Evolutionary conservation across 495 filamentous ascomycete genomes (phyloP).

Genomic region (Penicillium cataractarum): DNA sequence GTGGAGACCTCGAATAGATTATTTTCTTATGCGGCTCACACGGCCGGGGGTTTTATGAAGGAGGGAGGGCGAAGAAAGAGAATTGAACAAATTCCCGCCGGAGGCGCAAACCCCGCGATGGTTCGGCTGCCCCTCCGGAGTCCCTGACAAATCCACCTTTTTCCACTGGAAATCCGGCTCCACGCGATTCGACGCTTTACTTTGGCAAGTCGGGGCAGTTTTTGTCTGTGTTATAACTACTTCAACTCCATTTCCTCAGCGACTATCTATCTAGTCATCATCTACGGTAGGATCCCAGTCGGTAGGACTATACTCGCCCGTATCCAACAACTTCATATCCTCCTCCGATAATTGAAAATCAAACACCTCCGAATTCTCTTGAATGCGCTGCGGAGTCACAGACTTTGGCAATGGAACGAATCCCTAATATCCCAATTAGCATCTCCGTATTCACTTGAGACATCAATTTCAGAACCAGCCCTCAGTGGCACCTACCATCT

Average conservation of each 20-base stretch:
- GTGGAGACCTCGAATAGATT: background rate
- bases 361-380: conserved; percentile 76
- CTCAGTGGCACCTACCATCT: conserved; percentile 67
- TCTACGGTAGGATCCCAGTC: conserved; percentile 66
- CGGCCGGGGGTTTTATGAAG: background rate
- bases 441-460: background rate
- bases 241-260: background rate
- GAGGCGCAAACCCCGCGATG: conserved; percentile 19
- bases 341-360: conserved; percentile 74
- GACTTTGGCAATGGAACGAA: conserved; percentile 68
- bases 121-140: conserved; percentile 10
- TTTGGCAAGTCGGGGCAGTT: background rate
- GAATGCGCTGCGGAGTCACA: conserved; percentile 57
- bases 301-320: conserved; percentile 60
- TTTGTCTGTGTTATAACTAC: background rate
- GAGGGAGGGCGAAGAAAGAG: background rate
- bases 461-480: no score
- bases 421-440: conserved; percentile 40
- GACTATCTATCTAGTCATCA: conserved; percentile 36
- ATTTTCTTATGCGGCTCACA: background rate
- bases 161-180: background rate
- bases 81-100: background rate
- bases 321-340: conserved; percentile 61
- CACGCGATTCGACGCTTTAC: background rate
- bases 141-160: conserved; percentile 28